Evolutionary conservation across 108 stramenopile genomes (phyloP), one percentile per base, ranked within the genome.

Genomic region (Cyclotella distinguenda): DNA sequence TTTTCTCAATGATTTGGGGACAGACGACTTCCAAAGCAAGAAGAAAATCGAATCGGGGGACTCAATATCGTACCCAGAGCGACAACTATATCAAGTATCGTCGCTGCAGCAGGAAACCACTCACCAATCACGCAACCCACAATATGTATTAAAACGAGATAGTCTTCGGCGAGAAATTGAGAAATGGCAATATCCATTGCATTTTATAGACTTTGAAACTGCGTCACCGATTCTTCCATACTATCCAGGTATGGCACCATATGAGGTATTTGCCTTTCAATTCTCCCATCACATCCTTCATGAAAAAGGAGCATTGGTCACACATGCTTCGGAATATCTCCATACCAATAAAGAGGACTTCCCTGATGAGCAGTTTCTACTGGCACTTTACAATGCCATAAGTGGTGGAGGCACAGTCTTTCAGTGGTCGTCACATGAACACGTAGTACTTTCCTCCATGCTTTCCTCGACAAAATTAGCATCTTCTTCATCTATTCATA

Each of bases 121-220:
- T 18, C 26, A 48, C 32, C 12, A 39, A 56, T 1, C 22, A 27
- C 7, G 31, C 16, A 39, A 64, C 1, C 46, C 56, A 26, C 44
- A 65, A 32, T 62, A 54, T 45, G 56, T 71, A 11, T 38, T 82
- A 26, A 69, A 67, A 45, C 60, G 38, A 31, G 55, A 71, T 22
- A 32, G 60, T 42, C 47, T 82, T 9, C 32, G 48, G 19, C 36
- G 42, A 23, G 67, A 59, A 48, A 76, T 79, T 63, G 27, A 70
- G 1, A 15, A 23, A n/a, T 82, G 78, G 82, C 44, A 53, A 28
- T 82, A 76, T 66, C 82, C 82, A 39, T 61, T 60, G 25, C 82
- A 82, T 66, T 79, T 82, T 50, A 70, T 82, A 3, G 82, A 82
- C 39, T 82, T 82, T 49, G 82, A 82, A 52, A 82, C 82, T n/a